These are phyloP conservation scores for Dentiscutata heterogama DNA, from an alignment of 371 early-diverging fungal species.

Conservation along the genomic window DNA sequence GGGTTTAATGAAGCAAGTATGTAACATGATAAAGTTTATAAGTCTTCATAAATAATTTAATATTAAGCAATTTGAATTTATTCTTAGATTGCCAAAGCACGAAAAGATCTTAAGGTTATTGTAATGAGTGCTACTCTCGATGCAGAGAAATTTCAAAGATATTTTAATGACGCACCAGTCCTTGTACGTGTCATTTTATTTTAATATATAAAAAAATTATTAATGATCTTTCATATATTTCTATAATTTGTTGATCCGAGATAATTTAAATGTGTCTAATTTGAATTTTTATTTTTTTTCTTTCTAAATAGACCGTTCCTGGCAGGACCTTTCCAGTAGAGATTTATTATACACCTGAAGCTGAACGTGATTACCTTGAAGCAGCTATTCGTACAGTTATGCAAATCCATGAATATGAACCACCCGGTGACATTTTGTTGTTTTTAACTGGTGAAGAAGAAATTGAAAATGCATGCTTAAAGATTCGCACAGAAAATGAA, in stretches of 20 bases:
- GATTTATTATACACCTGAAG: constrained; percentile 82
- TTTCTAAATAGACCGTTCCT: constrained; percentile 80
- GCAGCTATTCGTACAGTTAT: constrained; percentile 89
- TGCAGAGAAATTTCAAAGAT: constrained; percentile 91
- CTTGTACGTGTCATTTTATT: constrained; percentile 48
- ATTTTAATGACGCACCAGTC: constrained; percentile 76
- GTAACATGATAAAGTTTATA: not conserved
- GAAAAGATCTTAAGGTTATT: constrained; percentile 87
- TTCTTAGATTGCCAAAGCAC: constrained; percentile 61
- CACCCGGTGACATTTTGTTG: constrained; percentile 90
- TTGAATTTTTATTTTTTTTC: constrained; percentile 47
- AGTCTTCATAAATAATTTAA: not conserved
- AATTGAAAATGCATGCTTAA: constrained; percentile 77
- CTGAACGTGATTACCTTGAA: constrained; percentile 93
- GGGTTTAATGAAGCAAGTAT: constrained; percentile 90
- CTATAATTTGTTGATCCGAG: too few relatives aligned
- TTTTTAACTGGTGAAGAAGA: constrained; percentile 97
- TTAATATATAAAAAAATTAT: too few relatives aligned
- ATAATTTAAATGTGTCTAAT: not conserved
- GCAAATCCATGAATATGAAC: constrained; percentile 89
- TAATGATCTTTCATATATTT: too few relatives aligned
- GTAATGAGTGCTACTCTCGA: constrained; percentile 99
- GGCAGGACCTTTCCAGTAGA: constrained; percentile 94
- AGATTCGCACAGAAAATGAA: constrained; percentile 73
- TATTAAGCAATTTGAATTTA: not conserved